Conservation (phyloP, 2,329 filamentous ascomycete species). For the Pezicula rhizophila region DNA sequence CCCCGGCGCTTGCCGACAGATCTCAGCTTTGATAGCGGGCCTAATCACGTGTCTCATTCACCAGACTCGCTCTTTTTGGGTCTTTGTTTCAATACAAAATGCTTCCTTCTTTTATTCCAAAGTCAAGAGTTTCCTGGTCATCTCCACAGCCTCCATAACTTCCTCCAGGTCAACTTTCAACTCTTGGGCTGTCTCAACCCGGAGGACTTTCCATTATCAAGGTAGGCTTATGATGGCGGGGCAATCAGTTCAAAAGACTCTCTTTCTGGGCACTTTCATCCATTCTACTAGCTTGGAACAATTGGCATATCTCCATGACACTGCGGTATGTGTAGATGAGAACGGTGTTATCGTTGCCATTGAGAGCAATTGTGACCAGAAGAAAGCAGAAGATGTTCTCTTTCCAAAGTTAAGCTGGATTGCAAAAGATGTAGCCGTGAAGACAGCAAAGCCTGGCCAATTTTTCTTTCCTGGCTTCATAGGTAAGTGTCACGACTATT, state of each 20-base stretch:
- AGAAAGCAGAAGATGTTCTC: slow-evolving; percentile 26
- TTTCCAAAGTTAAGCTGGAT: slow-evolving; percentile 29
- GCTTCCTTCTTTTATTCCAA: too few species aligned
- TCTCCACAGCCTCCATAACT: too few species aligned
- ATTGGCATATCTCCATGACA: slow-evolving; percentile 41
- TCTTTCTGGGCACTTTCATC: slow-evolving; percentile 59
- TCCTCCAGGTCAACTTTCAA: too few species aligned
- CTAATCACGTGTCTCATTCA: too few species aligned
- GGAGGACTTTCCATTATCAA: neutral
- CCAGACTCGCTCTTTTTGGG: too few species aligned
- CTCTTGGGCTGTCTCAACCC: too few species aligned
- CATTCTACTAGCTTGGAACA: slow-evolving; percentile 43
- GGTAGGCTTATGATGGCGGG: slow-evolving; percentile 9
- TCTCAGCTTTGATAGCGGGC: too few species aligned
- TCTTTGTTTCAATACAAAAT: too few species aligned
- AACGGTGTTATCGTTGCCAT: slow-evolving; percentile 40
- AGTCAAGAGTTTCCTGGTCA: too few species aligned
- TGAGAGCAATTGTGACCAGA: slow-evolving; percentile 17
- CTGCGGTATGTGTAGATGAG: slow-evolving; percentile 44
- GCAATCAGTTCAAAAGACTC: slow-evolving; percentile 10
- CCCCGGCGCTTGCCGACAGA: too few species aligned
- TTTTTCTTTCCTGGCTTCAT: slow-evolving; percentile 86
- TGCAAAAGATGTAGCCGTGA: slow-evolving; percentile 17
- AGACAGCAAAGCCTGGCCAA: slow-evolving; percentile 38
- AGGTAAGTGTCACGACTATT: slow-evolving; percentile 37